Evolutionary conservation across 345 rosid species (phyloP).

Genomic region (Murraya koenigii): DNA sequence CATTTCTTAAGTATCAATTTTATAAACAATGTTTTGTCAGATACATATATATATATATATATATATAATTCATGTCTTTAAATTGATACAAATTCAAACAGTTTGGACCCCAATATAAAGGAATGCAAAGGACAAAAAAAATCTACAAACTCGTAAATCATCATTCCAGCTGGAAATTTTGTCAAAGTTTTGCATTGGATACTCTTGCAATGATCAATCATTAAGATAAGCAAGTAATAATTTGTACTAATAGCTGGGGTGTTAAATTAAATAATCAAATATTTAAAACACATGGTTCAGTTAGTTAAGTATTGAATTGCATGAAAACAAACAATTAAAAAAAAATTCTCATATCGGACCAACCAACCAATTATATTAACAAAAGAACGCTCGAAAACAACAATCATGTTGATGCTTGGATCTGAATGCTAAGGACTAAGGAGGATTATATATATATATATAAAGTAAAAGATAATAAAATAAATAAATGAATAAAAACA

Average conservation of each 20-base stretch:
- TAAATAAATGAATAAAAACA: background rate
- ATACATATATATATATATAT: too few species aligned
- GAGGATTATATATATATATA: background rate
- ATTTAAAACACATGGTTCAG: background rate
- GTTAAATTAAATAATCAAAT: background rate
- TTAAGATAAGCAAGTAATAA: background rate
- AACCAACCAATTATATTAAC: slow-evolving; percentile 15
- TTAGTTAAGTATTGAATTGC: background rate
- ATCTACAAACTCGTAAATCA: background rate
- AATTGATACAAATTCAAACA: background rate
- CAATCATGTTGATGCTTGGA: slow-evolving; percentile 19
- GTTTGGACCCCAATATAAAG: background rate
- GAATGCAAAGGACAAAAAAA: too few species aligned
- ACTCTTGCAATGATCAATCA: slow-evolving; percentile 24
- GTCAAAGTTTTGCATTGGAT: slow-evolving; percentile 34
- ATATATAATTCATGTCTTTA: too few species aligned
- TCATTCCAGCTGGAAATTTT: slow-evolving; percentile 29
- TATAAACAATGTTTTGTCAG: too few species aligned
- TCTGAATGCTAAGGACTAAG: slow-evolving; percentile 2
- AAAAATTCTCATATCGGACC: background rate
- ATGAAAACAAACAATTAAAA: background rate
- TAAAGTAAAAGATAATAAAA: background rate
- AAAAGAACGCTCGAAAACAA: slow-evolving; percentile 9
- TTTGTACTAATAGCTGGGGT: slow-evolving; percentile 22
- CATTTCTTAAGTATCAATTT: background rate